phyloP scores from a whole-genome alignment of 495 filamentous ascomycete species.

The Daldinia loculata region DNA sequence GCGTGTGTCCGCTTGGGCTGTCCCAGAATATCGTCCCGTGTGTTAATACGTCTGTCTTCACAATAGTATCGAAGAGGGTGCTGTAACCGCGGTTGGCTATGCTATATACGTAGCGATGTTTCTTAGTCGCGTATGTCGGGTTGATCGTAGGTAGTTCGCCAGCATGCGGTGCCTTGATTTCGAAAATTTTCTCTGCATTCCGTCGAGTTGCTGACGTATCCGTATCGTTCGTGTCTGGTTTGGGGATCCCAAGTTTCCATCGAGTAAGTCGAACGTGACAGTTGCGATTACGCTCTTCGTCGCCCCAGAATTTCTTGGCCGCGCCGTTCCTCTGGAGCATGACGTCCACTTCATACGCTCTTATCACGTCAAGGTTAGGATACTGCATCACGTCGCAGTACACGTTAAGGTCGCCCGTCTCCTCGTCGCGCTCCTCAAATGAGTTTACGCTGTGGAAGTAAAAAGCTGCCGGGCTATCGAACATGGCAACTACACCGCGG shows the following conservation, averaged over 20 bases:
- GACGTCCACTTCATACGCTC: slow-evolving; percentile 67
- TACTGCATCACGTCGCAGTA: slow-evolving; percentile 67
- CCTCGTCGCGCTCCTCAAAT: slow-evolving; percentile 64
- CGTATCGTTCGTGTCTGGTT: background rate
- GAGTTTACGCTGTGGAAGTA: slow-evolving; percentile 81
- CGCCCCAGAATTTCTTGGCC: slow-evolving; percentile 40
- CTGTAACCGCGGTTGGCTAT: slow-evolving; percentile 64
- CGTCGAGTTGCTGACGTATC: background rate
- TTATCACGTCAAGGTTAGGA: slow-evolving; percentile 62
- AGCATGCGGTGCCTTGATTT: slow-evolving; percentile 49
- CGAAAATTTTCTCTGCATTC: slow-evolving; percentile 50
- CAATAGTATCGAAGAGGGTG: slow-evolving; percentile 70
- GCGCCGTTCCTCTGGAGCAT: slow-evolving; percentile 53
- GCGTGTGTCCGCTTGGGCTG: slow-evolving; percentile 66
- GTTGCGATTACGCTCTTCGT: slow-evolving; percentile 46
- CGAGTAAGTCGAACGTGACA: slow-evolving; percentile 52
- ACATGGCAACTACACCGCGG: slow-evolving; percentile 66
- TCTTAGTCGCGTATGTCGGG: slow-evolving; percentile 59
- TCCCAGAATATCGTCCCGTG: slow-evolving; percentile 62
- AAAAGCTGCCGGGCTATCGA: slow-evolving; percentile 70
- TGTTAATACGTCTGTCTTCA: slow-evolving; percentile 71
- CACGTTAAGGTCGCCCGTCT: slow-evolving; percentile 55
- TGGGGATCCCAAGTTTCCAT: slow-evolving; percentile 58
- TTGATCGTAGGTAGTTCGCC: slow-evolving; percentile 77
- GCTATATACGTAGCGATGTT: slow-evolving; percentile 72